phyloP scores from a whole-genome alignment of 192 early-diverging fungal genomes.

The Funneliformis mosseae region DNA sequence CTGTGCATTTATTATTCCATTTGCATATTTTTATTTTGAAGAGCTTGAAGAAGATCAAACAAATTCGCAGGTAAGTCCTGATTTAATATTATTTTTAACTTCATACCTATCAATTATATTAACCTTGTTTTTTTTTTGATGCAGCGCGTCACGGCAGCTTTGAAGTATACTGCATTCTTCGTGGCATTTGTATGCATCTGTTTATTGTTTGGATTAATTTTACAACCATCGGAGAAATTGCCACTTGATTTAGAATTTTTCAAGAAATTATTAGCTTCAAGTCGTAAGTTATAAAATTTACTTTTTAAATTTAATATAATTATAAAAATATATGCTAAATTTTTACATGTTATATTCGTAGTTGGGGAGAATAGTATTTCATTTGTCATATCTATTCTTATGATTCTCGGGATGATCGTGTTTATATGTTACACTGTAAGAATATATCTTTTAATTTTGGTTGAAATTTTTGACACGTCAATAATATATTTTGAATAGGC shows the following conservation, averaged over 20 bases:
- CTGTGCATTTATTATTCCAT: slow-evolving; percentile 56
- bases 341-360: background rate
- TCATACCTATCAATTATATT: background rate
- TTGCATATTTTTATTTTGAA: slow-evolving; percentile 66
- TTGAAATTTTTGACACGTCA: background rate
- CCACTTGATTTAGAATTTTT: slow-evolving; percentile 57
- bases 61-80: background rate
- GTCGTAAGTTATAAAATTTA: slow-evolving; percentile 41
- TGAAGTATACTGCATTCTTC: slow-evolving; percentile 62
- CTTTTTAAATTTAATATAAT: background rate
- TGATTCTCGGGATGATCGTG: slow-evolving; percentile 54
- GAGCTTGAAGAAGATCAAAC: slow-evolving; percentile 53
- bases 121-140: background rate
- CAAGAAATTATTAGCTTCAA: slow-evolving; percentile 46
- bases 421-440: slow-evolving; percentile 60
- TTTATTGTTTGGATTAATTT: slow-evolving; percentile 53
- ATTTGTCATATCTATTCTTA: slow-evolving; percentile 52
- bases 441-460: background rate
- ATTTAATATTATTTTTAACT: background rate
- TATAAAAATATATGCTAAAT: background rate
- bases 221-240: slow-evolving; percentile 41
- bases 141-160: slow-evolving; percentile 45
- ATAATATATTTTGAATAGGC: background rate
- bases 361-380: slow-evolving; percentile 28
- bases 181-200: slow-evolving; percentile 49